Base-by-base conservation (phyloP, 2,329 filamentous ascomycete genomes). In the Sporothrix curviconia region DNA sequence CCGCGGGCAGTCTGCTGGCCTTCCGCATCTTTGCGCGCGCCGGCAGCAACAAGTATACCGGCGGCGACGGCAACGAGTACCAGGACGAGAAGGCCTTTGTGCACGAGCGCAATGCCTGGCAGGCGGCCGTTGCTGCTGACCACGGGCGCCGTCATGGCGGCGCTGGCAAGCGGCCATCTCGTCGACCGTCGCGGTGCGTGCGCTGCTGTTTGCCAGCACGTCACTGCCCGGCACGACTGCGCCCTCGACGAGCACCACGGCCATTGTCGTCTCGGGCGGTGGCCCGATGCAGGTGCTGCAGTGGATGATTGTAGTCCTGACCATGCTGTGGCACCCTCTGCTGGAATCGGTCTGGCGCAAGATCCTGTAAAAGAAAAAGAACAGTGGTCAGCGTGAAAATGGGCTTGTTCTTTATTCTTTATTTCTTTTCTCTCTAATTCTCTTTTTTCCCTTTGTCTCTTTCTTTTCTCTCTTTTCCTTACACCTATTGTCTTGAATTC, bases 241-340 rank as follows among this genome's bases (percentile, higher is more conserved):
- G 1, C 6, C 47, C 1, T 34, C 42, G 3, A 42, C 15, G 1
- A 54, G 24, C 34, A 25, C 50, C 0, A 22, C 34, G 40, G 54
- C 37, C 28, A 52, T 63, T 14, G 32, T 14, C 2, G 42, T 56
- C n/a, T 39, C 52, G 11, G 62, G 61, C 24, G 62, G 62, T 47
- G 55, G 37, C 7, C 47, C 63, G 11, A 39, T 64, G 39, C 62
- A 62, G 56, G 58, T 61, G 19, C 59, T 65, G 30, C 54, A 59
- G 57, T 65, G 63, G 63, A 30, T 65, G 12, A 49, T 62, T 24
- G 63, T 65, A 2, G 42, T 46, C 2, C 53, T 64, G 22, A 58
- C 60, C 25, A 51, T 64, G 17, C 37, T 53, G 11, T 64, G 63
- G 63, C 62, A 65, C 36, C 36, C 58, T 22, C 43, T 62, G 11